Evolutionary conservation across 139 green algal species (phyloP), one percentile per base, ranked within the genome.

Genomic region (Chlamydomonas asymmetrica): DNA sequence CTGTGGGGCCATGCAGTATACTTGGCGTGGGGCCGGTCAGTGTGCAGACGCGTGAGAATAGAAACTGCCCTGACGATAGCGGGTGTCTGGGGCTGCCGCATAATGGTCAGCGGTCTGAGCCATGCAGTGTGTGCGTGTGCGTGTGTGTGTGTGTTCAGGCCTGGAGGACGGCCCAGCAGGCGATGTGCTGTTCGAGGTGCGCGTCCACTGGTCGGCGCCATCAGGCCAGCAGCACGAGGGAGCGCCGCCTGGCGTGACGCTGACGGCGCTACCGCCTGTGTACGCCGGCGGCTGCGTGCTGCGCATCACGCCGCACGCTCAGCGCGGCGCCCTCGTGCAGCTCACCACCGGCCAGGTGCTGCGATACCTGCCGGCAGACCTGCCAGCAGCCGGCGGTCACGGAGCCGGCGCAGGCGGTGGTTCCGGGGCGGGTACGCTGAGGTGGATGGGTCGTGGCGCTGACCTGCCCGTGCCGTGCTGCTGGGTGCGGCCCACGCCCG

Each of bases 171-270:
- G 69, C 8, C n/a, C n/a, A n/a, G 22, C 45, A 18, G 83, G 79
- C 1, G 71, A 80, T 34, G 74, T 85, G n/a, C 62, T 88, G 48
- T 50, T 84, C 23, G 56, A 80, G 65, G 63, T 75, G 22, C 40
- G 56, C 54, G 52, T 80, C 29, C n/a, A 39, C 10, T 9, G 62
- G 34, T 38, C 45, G 45, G 10, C 10, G 10, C 45, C 45, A 52
- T 52, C 45, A 16, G 45, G 45, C 45, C 45, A 10, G n/a, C n/a
- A n/a, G n/a, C n/a, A n/a, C n/a, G n/a, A n/a, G n/a, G n/a, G 59
- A 23, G 31, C 64, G 39, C 41, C 32, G 29, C 71, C 71, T 9
- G 59, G 39, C 5, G 31, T 77, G 6, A 10, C 25, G 32, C 13
- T 77, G 8, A 52, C 59, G 23, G 71, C 68, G 59, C 7, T 34